Evolutionary conservation across 371 early-diverging fungal species (phyloP).

Genomic region (Zopfochytrium polystomum): DNA sequence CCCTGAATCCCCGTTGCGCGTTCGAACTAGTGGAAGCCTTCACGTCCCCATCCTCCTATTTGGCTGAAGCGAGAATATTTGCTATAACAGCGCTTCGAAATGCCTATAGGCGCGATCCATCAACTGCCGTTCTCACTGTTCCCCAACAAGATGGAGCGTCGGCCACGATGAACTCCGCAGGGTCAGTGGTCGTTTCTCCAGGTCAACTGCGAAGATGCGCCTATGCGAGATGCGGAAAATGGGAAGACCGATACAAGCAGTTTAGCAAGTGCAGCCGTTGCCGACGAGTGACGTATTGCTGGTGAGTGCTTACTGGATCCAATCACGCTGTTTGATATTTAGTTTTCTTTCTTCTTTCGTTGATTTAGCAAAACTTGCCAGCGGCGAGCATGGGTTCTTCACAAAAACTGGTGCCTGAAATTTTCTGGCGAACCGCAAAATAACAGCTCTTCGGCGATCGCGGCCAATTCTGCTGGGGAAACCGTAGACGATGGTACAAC

Average conservation of each 20-base stretch:
- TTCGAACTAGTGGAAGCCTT: constrained; percentile 35
- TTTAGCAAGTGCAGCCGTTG: constrained; percentile 46
- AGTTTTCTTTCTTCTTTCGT: constrained; percentile 2
- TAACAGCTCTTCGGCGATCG: too few relatives aligned
- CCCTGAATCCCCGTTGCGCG: constrained; percentile 22
- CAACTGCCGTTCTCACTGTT: too few relatives aligned
- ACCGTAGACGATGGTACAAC: too few relatives aligned
- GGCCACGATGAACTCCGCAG: too few relatives aligned
- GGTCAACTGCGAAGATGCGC: constrained; percentile 35
- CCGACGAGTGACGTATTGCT: constrained; percentile 44
- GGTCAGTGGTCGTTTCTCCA: constrained; percentile 3
- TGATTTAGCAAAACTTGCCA: constrained; percentile 36
- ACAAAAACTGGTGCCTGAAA: constrained; percentile 40
- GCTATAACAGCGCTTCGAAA: constrained; percentile 41
- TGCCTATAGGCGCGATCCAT: constrained; percentile 41
- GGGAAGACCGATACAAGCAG: constrained; percentile 31
- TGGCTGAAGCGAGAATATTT: constrained; percentile 37
- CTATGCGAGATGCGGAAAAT: constrained; percentile 27
- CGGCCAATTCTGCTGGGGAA: too few relatives aligned
- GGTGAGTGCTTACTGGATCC: constrained; percentile 20
- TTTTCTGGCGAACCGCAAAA: too few relatives aligned
- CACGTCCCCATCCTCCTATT: constrained; percentile 24
- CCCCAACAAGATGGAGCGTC: too few relatives aligned
- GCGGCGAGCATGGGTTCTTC: constrained; percentile 31
- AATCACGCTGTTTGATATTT: neutral